phyloP scores from a whole-genome alignment of 2,329 filamentous ascomycete species.

The Colletotrichum graminicola region DNA sequence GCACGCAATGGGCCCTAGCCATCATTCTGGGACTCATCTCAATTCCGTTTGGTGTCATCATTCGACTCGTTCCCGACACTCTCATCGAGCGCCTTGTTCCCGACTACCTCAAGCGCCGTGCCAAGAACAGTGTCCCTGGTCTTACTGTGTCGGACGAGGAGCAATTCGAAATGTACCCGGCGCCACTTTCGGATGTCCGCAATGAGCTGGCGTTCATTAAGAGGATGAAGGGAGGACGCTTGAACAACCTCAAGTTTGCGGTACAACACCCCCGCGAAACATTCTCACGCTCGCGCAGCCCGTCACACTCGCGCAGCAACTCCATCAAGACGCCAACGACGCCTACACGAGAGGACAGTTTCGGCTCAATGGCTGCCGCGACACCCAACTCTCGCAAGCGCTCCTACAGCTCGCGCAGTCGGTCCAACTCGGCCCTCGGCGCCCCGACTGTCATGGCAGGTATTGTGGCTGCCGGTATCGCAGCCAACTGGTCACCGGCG shows the following conservation, averaged over 20 bases:
- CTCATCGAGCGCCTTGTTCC: slow-evolving; percentile 67
- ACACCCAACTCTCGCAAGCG: slow-evolving; percentile 73
- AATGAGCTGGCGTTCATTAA: slow-evolving; percentile 86
- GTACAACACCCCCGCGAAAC: slow-evolving; percentile 81
- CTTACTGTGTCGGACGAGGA: slow-evolving; percentile 76
- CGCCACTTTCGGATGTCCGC: slow-evolving; percentile 79
- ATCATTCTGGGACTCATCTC: slow-evolving; percentile 87
- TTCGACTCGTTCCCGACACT: slow-evolving; percentile 86
- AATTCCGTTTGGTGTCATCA: slow-evolving; percentile 82
- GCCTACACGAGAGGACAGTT: slow-evolving; percentile 69
- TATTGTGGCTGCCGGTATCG: slow-evolving; percentile 81
- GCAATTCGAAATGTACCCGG: slow-evolving; percentile 75
- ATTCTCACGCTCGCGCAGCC: slow-evolving; percentile 72
- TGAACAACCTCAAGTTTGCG: slow-evolving; percentile 85
- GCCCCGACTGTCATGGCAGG: slow-evolving; percentile 87
- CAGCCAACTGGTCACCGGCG: slow-evolving; percentile 81
- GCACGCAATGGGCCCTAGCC: slow-evolving; percentile 88
- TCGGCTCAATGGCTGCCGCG: slow-evolving; percentile 60
- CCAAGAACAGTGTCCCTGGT: slow-evolving; percentile 60
- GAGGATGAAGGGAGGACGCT: slow-evolving; percentile 82
- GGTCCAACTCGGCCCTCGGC: slow-evolving; percentile 78
- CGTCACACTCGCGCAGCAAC: slow-evolving; percentile 74
- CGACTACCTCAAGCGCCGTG: slow-evolving; percentile 63
- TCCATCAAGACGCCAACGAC: slow-evolving; percentile 72
- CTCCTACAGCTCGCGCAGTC: slow-evolving; percentile 74